Conservation (phyloP, 257 asterid species). For the Solanum appendiculatum region DNA sequence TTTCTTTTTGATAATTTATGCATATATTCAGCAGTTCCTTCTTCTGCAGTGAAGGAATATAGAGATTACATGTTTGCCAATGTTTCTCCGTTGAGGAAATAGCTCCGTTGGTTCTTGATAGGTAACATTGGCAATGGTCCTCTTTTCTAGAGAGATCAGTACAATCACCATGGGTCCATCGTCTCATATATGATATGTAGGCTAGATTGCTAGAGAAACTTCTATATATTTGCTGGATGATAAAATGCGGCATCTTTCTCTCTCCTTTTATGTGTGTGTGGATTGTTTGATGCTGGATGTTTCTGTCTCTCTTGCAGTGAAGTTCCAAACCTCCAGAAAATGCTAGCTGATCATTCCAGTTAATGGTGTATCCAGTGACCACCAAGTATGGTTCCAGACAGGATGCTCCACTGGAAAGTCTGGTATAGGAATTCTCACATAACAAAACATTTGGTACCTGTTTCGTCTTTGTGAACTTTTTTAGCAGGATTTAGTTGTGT, state of each 20-base stretch:
- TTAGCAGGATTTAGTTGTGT: not conserved
- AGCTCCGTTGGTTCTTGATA: not conserved
- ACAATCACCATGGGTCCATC: not conserved
- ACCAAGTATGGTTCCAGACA: not conserved
- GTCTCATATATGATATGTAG: not conserved
- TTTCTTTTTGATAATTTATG: not conserved
- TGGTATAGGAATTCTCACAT: not conserved
- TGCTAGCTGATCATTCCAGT: not conserved
- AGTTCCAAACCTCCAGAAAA: not conserved
- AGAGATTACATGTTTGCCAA: not conserved
- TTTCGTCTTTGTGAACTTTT: not conserved
- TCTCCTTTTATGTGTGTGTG: not conserved
- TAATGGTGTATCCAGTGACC: not conserved
- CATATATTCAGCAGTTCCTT: not conserved
- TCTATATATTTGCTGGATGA: not conserved
- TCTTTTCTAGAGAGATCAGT: not conserved
- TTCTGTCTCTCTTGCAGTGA: not conserved
- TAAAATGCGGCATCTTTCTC: not conserved
- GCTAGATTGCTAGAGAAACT: not conserved
- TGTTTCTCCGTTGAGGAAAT: not conserved
- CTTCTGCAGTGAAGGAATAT: not conserved
- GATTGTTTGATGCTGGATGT: not conserved
- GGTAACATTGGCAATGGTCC: not conserved
- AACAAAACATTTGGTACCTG: not conserved
- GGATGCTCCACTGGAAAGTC: not conserved